Conservation (phyloP, 2,329 filamentous ascomycete genomes). For the Sarocladium strictum region DNA sequence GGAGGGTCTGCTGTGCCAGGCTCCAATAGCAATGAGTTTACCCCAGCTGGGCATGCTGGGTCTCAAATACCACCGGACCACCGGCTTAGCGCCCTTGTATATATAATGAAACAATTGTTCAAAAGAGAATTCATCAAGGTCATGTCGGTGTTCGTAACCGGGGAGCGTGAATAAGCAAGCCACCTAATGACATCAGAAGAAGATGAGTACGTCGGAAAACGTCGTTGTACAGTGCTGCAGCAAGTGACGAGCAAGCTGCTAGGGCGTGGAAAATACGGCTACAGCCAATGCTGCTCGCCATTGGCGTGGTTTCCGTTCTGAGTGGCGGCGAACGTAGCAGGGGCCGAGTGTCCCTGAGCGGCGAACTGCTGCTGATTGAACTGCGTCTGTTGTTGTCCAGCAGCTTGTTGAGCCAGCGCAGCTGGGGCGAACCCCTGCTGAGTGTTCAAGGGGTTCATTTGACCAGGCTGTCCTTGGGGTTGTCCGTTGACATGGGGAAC, state of each 20-base stretch:
- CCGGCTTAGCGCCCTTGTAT: neutral
- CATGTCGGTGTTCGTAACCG: slow-evolving; percentile 31
- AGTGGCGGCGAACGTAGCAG: slow-evolving; percentile 15
- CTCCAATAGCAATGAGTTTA: neutral
- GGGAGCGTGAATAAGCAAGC: slow-evolving; percentile 24
- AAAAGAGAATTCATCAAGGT: slow-evolving; percentile 34
- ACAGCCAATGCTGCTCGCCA: slow-evolving; percentile 34
- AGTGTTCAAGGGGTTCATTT: neutral
- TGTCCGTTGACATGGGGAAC: neutral
- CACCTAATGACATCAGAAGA: slow-evolving; percentile 18
- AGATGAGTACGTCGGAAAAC: slow-evolving; percentile 12
- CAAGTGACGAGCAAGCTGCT: slow-evolving; percentile 18
- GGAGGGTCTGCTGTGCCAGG: neutral
- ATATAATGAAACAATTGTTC: neutral
- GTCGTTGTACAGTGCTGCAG: slow-evolving; percentile 25
- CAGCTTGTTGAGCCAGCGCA: neutral
- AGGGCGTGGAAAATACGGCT: slow-evolving; percentile 20
- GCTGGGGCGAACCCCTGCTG: neutral
- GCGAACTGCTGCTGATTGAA: slow-evolving; percentile 15
- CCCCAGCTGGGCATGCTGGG: neutral
- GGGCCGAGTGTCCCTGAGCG: slow-evolving; percentile 17
- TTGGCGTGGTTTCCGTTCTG: slow-evolving; percentile 15
- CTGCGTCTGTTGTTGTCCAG: slow-evolving; percentile 20
- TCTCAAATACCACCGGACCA: neutral
- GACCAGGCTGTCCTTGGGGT: neutral